These are phyloP conservation scores for Candida tammaniensis DNA, from an alignment of 805 yeast species.

Conservation along the genomic window DNA sequence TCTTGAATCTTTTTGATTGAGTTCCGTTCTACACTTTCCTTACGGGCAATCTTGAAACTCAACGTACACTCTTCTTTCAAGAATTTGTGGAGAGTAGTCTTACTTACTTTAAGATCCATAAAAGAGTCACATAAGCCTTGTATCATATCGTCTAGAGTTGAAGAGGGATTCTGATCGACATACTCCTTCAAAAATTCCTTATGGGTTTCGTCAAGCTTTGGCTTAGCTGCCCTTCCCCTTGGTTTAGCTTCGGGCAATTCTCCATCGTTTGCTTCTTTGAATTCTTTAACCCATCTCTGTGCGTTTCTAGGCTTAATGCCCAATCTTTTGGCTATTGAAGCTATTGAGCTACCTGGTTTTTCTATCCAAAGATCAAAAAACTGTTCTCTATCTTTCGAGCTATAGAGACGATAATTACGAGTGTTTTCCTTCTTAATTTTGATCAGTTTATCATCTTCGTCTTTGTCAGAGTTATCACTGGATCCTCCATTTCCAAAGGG, in stretches of 20 bases:
- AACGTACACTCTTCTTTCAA: constrained; percentile 11
- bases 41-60: constrained; percentile 2
- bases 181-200: constrained; percentile 9
- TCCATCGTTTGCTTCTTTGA: constrained; percentile 4
- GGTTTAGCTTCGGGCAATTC: constrained; percentile 6
- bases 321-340: constrained; percentile 6
- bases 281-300: constrained; percentile 12
- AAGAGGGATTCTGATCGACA: constrained; percentile 9
- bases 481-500: no score
- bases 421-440: background rate
- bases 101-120: constrained; percentile 8
- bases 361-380: constrained; percentile 6
- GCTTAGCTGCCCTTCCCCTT: constrained; percentile 5
- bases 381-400: constrained; percentile 7
- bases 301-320: constrained; percentile 9
- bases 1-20: constrained; percentile 7
- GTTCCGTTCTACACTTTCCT: constrained; percentile 10
- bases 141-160: constrained; percentile 10
- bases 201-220: constrained; percentile 8
- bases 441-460: background rate
- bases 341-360: constrained; percentile 5
- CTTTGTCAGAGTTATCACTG: background rate
- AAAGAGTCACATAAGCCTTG: constrained; percentile 2
- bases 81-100: constrained; percentile 7
- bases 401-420: constrained; percentile 1